Evolutionary conservation across 2,329 filamentous ascomycete genomes (phyloP).

Genomic region (Neurospora sp.): DNA sequence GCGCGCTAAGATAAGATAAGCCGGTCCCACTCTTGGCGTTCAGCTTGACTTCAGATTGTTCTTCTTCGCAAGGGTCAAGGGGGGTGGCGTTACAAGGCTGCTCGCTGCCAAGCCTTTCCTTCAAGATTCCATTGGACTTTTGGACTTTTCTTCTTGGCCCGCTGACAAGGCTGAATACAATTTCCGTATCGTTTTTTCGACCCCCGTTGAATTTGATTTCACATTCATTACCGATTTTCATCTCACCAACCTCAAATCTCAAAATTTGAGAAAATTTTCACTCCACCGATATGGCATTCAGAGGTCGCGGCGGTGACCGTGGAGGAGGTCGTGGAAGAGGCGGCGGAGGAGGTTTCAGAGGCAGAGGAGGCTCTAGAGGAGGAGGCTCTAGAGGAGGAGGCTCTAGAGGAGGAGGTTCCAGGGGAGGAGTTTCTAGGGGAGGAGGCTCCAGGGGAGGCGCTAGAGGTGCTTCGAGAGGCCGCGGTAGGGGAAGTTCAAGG

Average conservation of each 20-base stretch:
- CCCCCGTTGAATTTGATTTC: neutral
- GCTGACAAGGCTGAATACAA: conserved; percentile 27
- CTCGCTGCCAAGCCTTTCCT: conserved; percentile 2
- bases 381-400: conserved; percentile 13
- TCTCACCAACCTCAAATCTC: neutral
- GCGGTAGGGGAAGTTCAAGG: conserved; percentile 15
- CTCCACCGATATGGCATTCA: conserved; percentile 21
- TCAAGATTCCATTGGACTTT: neutral
- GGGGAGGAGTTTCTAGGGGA: conserved; percentile 12
- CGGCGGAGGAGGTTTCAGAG: conserved; percentile 22
- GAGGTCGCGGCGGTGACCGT: conserved; percentile 18
- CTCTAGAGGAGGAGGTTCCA: conserved; percentile 17
- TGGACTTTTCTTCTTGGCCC: conserved; percentile 4
- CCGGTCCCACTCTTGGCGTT: conserved; percentile 1
- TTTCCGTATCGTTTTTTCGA: conserved; percentile 22
- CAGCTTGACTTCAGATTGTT: neutral
- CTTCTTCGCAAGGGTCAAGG: neutral
- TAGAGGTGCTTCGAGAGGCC: conserved; percentile 7
- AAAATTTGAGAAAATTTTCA: neutral
- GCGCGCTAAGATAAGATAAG: conserved; percentile 47
- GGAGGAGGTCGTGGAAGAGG: conserved; percentile 20
- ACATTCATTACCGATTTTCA: neutral
- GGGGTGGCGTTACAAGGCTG: neutral
- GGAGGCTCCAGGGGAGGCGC: conserved; percentile 18
- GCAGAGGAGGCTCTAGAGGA: conserved; percentile 6